Conservation (phyloP, 2,329 filamentous ascomycete species). For the Arthrinium phaeospermum region DNA sequence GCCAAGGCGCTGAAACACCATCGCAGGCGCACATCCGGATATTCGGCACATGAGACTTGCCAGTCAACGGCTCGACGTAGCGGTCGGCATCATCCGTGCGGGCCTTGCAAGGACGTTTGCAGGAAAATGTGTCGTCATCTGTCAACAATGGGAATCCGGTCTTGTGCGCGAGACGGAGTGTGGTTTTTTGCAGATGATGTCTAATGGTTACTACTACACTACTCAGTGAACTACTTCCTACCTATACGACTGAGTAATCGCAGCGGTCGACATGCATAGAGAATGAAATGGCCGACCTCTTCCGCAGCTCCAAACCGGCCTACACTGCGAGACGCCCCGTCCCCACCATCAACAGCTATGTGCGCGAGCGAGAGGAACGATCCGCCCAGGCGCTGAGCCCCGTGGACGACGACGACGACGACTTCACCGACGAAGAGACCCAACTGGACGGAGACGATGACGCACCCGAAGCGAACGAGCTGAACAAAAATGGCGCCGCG, state of each 20-base stretch:
- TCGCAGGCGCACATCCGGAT: neutral
- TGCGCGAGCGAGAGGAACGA: neutral
- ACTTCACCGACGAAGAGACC: neutral
- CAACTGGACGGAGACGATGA: neutral
- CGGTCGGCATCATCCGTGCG: neutral
- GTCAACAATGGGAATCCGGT: neutral
- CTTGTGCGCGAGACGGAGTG: neutral
- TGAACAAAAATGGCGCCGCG: neutral
- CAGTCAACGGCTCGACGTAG: neutral
- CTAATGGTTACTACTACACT: neutral
- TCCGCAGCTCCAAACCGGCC: constrained; percentile 11
- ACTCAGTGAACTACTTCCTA: neutral
- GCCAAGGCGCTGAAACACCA: neutral
- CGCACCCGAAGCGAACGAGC: neutral
- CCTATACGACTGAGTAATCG: neutral
- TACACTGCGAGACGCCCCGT: constrained; percentile 18
- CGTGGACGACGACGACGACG: neutral
- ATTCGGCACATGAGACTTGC: neutral
- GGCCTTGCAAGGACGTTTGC: neutral
- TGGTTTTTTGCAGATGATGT: neutral
- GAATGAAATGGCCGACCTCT: constrained; percentile 6
- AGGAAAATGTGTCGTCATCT: neutral
- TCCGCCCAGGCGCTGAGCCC: constrained; percentile 6
- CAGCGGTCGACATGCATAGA: neutral
- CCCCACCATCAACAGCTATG: constrained; percentile 18